A percentile compares a stretch with the other conserved stretches of the same genome.
Conservation (phyloP, 2,329 filamentous ascomycete genomes). For the Neopestalotiopsis sp. region DNA sequence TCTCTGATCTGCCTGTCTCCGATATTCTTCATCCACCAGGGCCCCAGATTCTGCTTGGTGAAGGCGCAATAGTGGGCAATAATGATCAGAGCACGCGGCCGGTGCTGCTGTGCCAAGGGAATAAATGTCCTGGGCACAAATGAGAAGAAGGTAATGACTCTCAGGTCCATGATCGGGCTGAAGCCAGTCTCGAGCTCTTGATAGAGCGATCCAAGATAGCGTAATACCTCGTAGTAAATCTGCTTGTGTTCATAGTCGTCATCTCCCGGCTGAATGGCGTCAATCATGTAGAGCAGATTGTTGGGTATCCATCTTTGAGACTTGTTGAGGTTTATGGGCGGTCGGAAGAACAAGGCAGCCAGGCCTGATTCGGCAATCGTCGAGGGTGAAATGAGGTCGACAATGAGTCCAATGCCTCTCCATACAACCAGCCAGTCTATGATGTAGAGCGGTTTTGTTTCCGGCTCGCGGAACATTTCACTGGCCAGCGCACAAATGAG, state of each 20-base stretch:
- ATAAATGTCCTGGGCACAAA: slow-evolving; percentile 53
- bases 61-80: slow-evolving; percentile 60
- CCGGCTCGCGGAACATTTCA: slow-evolving; percentile 54
- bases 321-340: slow-evolving; percentile 51
- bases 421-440: slow-evolving; percentile 63
- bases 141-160: slow-evolving; percentile 60
- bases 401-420: slow-evolving; percentile 57
- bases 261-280: slow-evolving; percentile 49
- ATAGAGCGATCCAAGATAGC: slow-evolving; percentile 59
- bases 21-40: slow-evolving; percentile 60
- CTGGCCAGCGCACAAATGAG: slow-evolving; percentile 57
- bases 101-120: slow-evolving; percentile 45
- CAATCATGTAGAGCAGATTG: slow-evolving; percentile 55
- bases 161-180: slow-evolving; percentile 50
- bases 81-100: slow-evolving; percentile 56
- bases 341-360: slow-evolving; percentile 53
- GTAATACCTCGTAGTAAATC: slow-evolving; percentile 52
- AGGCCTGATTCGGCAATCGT: slow-evolving; percentile 48
- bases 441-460: slow-evolving; percentile 52
- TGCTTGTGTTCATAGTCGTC: slow-evolving; percentile 45
- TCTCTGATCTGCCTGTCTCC: slow-evolving; percentile 51
- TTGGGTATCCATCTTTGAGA: slow-evolving; percentile 49
- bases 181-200: slow-evolving; percentile 52
- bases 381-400: slow-evolving; percentile 43
- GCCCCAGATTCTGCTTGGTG: slow-evolving; percentile 44